A percentile compares a stretch with the other conserved stretches of the same genome.
Conservation (phyloP, 306 rosid genomes). For the Oemleria cerasiformis region DNA sequence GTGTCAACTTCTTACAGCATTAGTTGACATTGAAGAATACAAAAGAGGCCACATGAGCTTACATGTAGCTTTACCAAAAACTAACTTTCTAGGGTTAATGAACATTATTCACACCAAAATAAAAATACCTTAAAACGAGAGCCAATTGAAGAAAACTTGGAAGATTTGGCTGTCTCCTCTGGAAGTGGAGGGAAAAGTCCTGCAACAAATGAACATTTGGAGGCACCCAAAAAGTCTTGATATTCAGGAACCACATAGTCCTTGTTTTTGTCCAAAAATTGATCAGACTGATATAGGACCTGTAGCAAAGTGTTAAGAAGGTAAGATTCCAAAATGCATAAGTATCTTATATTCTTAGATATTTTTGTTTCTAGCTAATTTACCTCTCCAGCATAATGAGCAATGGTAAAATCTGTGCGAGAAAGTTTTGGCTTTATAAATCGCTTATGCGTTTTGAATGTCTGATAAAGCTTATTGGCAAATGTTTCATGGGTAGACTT, state of each 20-base stretch:
- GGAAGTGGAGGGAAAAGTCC: constrained; percentile 97
- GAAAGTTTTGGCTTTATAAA: constrained; percentile 95
- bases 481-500: constrained; percentile 99
- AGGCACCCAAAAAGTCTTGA: constrained; percentile 85
- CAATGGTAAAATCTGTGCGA: constrained; percentile 82
- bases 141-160: constrained; percentile 96
- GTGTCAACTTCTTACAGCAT: constrained; percentile 32
- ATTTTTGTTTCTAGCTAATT: constrained; percentile 20
- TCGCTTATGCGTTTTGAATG: constrained; percentile 89
- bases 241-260: constrained; percentile 96
- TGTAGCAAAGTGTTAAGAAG: constrained; percentile 39
- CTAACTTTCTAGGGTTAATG: background rate
- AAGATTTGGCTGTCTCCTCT: constrained; percentile 87
- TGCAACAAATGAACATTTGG: constrained; percentile 89
- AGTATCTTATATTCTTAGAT: constrained; percentile 21
- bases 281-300: constrained; percentile 92
- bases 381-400: constrained; percentile 99
- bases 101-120: constrained; percentile 12
- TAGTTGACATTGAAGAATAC: constrained; percentile 23
- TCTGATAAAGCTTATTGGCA: constrained; percentile 96
- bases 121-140: constrained; percentile 87
- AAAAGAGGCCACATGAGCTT: constrained; percentile 25
- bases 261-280: constrained; percentile 98
- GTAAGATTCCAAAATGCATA: constrained; percentile 23
- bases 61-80: background rate